Evolutionary conservation across 768 basidiomycete species (phyloP).

Genomic region (Boletus reticuloceps): DNA sequence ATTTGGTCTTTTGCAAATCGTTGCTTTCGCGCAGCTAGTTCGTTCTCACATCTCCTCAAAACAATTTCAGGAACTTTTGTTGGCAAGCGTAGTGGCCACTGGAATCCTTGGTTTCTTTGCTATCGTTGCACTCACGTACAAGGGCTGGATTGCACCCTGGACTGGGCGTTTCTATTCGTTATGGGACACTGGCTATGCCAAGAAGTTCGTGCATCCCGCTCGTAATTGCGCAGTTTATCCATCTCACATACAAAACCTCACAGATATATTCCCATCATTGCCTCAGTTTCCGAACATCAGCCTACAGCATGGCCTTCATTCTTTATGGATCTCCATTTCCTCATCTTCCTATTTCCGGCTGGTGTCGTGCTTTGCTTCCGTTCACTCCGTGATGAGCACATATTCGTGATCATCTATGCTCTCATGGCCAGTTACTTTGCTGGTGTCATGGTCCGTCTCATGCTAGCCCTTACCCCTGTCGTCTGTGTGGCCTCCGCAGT

Average conservation of each 20-base stretch:
- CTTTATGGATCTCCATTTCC: slow-evolving; percentile 98
- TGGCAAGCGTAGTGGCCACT: slow-evolving; percentile 61
- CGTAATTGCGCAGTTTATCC: neutral
- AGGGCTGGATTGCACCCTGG: slow-evolving; percentile 97
- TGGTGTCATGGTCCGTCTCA: slow-evolving; percentile 98
- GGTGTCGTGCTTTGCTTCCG: slow-evolving; percentile 95
- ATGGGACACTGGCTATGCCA: slow-evolving; percentile 99
- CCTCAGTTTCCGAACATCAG: slow-evolving; percentile 98
- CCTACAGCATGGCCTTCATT: slow-evolving; percentile 99
- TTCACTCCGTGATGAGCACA: slow-evolving; percentile 90
- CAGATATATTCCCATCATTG: slow-evolving; percentile 96
- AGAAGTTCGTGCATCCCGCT: slow-evolving; percentile 59
- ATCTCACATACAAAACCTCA: neutral
- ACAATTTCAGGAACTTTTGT: slow-evolving; percentile 85
- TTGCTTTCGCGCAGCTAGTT: slow-evolving; percentile 89
- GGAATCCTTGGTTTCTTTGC: slow-evolving; percentile 71
- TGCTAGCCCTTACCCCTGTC: slow-evolving; percentile 95
- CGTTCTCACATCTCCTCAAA: slow-evolving; percentile 86
- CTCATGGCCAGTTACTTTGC: slow-evolving; percentile 97
- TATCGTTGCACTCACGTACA: slow-evolving; percentile 82
- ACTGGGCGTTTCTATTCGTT: slow-evolving; percentile 99
- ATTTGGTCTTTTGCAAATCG: slow-evolving; percentile 93
- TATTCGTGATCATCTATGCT: slow-evolving; percentile 98
- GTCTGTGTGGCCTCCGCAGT: slow-evolving; percentile 94
- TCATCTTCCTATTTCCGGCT: slow-evolving; percentile 97